These are phyloP conservation scores for Yamadazyma nakazawae DNA, from an alignment of 805 yeast genomes.

Conservation along the genomic window DNA sequence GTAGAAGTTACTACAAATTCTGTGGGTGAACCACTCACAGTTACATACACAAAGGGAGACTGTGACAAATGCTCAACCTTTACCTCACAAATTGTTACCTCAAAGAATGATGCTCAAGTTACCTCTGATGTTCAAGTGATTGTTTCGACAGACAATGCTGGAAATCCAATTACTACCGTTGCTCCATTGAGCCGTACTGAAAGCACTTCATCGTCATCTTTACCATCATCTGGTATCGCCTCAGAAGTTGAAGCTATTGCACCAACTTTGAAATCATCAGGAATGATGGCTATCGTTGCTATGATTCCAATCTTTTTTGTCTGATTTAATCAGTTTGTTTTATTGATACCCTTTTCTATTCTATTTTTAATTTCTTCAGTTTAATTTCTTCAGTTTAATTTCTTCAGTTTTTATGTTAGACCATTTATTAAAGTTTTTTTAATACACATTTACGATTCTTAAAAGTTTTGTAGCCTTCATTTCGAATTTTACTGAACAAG, in stretches of 20 bases:
- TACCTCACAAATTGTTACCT: neutral
- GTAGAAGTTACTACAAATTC: conserved; percentile 8
- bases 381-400: neutral
- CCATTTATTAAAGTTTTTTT: neutral
- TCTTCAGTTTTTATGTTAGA: too few species aligned
- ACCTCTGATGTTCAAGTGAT: neutral
- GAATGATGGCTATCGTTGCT: conserved; percentile 4
- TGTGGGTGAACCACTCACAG: conserved; percentile 4
- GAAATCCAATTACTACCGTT: conserved; percentile 1
- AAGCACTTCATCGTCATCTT: neutral
- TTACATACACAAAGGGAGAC: conserved; percentile 5
- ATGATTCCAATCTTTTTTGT: conserved; percentile 3
- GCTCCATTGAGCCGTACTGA: conserved; percentile 1
- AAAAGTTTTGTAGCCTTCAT: neutral
- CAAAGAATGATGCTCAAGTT: neutral
- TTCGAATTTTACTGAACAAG: too few species aligned
- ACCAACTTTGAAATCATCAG: conserved; percentile 1
- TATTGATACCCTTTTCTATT: conserved; percentile 1
- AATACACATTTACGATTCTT: neutral
- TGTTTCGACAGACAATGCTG: conserved; percentile 4
- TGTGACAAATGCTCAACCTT: conserved; percentile 6
- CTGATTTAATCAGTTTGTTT: neutral
- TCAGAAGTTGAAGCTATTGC: conserved; percentile 1
- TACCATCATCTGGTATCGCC: neutral
- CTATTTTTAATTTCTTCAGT: neutral